Conservation (phyloP, 2,329 filamentous ascomycete genomes). For the Neofusicoccum sp. region DNA sequence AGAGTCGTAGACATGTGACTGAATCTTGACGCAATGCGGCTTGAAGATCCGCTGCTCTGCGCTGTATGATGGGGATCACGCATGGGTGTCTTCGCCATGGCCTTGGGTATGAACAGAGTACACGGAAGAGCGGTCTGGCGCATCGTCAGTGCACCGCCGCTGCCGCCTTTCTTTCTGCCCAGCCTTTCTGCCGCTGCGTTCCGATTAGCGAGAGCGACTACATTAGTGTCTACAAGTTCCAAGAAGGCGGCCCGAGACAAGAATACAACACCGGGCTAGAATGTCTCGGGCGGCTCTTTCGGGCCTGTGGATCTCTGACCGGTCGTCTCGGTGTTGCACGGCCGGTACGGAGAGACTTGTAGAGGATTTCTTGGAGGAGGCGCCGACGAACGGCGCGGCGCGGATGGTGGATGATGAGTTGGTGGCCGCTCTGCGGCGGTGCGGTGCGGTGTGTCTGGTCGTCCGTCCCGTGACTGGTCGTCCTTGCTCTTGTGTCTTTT, state of each 20-base stretch:
- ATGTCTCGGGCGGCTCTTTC: background rate
- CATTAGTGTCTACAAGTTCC: no score
- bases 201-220: constrained; percentile 7
- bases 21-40: constrained; percentile 6
- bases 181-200: background rate
- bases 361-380: no score
- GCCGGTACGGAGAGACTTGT: no score
- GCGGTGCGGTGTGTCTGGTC: background rate
- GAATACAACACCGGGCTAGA: no score
- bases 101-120: no score
- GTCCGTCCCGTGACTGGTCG: background rate
- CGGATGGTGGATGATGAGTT: background rate
- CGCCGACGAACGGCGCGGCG: no score
- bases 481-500: background rate
- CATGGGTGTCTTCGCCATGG: no score
- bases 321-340: background rate
- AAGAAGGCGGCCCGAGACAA: no score
- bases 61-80: no score
- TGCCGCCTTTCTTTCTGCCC: no score
- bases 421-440: constrained; percentile 3
- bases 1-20: constrained; percentile 13
- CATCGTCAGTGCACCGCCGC: no score
- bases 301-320: constrained; percentile 2
- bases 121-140: no score
- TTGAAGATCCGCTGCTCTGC: constrained; percentile 2